Evolutionary conservation across 306 rosid genomes (phyloP), one percentile per base, ranked within the genome.

Genomic region (Herpetospermum pedunculosum): DNA sequence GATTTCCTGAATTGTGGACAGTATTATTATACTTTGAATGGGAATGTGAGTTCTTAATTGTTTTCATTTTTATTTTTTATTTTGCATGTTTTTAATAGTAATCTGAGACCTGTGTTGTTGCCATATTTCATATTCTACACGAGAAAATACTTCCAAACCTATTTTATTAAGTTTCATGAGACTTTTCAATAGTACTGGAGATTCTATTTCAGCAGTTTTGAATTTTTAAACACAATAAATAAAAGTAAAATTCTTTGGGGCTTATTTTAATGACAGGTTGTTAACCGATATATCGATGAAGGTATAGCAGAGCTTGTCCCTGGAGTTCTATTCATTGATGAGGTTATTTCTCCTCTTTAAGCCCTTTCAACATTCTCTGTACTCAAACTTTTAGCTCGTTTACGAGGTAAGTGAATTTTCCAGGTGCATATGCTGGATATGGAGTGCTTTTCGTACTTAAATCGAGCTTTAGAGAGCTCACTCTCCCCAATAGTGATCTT

Each of bases 261-360:
- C n/a, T 25, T 26, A 30, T 60, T 43, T 75, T 73, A 67, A 64
- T 78, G 77, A 58, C 85, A 94, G 98, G 98, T 94, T 76, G 99
- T 94, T 29, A 88, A 94, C 79, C 86, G 95, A 12, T 94, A 91
- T 70, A 94, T 94, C 62, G 97, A 94, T 77, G 99, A 91, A 83
- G 99, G 99, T 78, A 88, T 91, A 53, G 99, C 99, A 8, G 99
- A 94, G 83, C 99, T 94, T 80, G 99, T 94, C 30, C 99, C 96
- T n/a, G 99, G 98, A 72, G 99, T 94, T 85, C 86, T 94, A 10
- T 88, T 88, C 78, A 81, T 88, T 64, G 94, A 88, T 77, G 94
- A 86, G 94, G 94, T 88, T 70, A 49, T 65, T 49, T 75, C 12
- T 15, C 58, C 40, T 28, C 12, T 60, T 70, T 13, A 16, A 60